These are phyloP conservation scores for Trichoderma oligosporum DNA, from an alignment of 2,329 filamentous ascomycete genomes.

Conservation along the genomic window DNA sequence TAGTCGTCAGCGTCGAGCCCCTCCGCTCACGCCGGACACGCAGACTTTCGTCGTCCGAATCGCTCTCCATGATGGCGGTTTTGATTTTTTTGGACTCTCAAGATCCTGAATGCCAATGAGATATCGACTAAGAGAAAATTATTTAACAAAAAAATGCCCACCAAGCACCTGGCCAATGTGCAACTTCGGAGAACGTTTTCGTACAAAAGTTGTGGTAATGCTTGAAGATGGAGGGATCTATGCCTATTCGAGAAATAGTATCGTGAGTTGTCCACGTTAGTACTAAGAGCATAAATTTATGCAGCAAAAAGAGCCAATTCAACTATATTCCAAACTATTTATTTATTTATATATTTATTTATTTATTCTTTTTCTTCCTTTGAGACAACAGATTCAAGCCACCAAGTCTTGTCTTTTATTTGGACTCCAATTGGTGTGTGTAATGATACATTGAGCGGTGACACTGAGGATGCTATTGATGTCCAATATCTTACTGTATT, in stretches of 20 bases:
- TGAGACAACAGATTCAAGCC: not conserved
- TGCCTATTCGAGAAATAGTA: slow-evolving; percentile 3
- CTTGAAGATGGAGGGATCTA: slow-evolving; percentile 4
- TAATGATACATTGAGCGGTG: not conserved
- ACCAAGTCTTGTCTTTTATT: not conserved
- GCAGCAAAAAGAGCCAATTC: not conserved
- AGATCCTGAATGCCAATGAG: too few species aligned
- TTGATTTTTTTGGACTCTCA: not conserved
- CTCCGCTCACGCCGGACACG: slow-evolving; percentile 27
- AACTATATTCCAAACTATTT: too few species aligned
- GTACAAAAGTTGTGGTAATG: too few species aligned
- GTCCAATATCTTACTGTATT: slow-evolving; percentile 1
- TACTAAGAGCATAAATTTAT: not conserved
- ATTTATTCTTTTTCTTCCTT: not conserved
- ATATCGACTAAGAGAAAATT: too few species aligned
- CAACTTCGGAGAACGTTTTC: too few species aligned
- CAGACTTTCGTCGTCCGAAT: slow-evolving; percentile 14
- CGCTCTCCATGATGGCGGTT: slow-evolving; percentile 11
- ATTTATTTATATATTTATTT: too few species aligned
- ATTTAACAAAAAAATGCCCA: not conserved
- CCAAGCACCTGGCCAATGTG: too few species aligned
- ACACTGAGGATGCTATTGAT: too few species aligned
- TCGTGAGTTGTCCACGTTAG: not conserved
- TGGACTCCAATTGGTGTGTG: not conserved
- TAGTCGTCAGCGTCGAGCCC: slow-evolving; percentile 52